Evolutionary conservation across 2,329 filamentous ascomycete genomes (phyloP), one percentile per base, ranked within the genome.

Genomic region (Fusarium algeriense): DNA sequence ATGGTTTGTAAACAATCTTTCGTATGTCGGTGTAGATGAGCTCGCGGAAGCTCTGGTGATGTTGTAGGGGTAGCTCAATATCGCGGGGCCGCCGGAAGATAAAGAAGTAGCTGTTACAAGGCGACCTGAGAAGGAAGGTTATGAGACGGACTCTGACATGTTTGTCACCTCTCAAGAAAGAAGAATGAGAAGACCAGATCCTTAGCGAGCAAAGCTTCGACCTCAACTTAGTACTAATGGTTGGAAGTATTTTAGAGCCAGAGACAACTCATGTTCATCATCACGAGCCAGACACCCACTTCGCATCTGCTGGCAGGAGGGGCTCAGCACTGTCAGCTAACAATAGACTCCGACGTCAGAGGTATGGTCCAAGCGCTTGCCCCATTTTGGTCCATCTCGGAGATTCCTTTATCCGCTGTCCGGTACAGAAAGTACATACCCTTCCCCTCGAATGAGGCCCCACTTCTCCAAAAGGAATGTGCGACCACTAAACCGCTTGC

Each of bases 261-360:
- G 41, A 60, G 64, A 50, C 38, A 35, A 41, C 48, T 57, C 60
- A 32, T 53, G 30, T 46, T 65, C 56, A 62, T 70, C 69, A 53
- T 73, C 69, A 76, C 68, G 56, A 71, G 69, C 60, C 64, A 60
- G 38, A 48, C 40, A 37, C 61, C 45, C 38, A 57, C 50, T 54
- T 59, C 7, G 46, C 40, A 64, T 17, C 23, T 37, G 19, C n/a
- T 49, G 34, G 44, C 61, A 65, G 60, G 60, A 46, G 73, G 71
- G 73, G 73, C 71, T 65, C 45, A 64, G 45, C 56, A 38, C 23
- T 19, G 38, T 56, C 60, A 61, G 40, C 38, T 53, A 62, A 38
- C 37, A 50, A 17, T 37, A 60, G n/a, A 61, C 48, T n/a, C 20
- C 73, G 73, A 76, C 71, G 74, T 76, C 74, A 74, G 67, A 55